Evolutionary conservation across 331 rosid genomes (phyloP).

Genomic region (Telfairia occidentalis): DNA sequence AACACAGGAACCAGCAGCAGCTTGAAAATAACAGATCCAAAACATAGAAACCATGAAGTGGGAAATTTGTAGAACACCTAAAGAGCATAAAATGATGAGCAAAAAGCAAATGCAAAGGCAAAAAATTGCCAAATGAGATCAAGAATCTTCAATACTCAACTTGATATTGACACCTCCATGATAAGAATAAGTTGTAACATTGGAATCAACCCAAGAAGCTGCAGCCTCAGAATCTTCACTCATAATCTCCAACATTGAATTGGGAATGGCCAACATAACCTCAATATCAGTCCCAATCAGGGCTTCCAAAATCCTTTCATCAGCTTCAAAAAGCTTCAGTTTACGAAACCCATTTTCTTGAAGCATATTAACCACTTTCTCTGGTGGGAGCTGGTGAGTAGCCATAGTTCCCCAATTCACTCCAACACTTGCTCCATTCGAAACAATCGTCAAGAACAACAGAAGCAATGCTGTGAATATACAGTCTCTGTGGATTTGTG

Average conservation of each 20-base stretch:
- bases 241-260: constrained; percentile 47
- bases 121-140: neutral
- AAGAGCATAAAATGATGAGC: neutral
- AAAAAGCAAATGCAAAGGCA: neutral
- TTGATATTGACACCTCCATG: constrained; percentile 74
- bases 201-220: constrained; percentile 70
- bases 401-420: constrained; percentile 91
- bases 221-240: constrained; percentile 50
- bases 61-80: constrained; percentile 1
- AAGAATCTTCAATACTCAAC: constrained; percentile 38
- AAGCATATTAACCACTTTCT: constrained; percentile 57
- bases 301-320: constrained; percentile 54
- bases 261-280: constrained; percentile 72
- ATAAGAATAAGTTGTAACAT: constrained; percentile 56
- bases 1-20: too few species aligned
- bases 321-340: constrained; percentile 73
- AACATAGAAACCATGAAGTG: constrained; percentile 3
- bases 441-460: constrained; percentile 16
- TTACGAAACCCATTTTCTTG: constrained; percentile 50
- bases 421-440: constrained; percentile 37
- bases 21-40: neutral
- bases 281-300: constrained; percentile 58
- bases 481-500: neutral
- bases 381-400: constrained; percentile 48
- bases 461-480: constrained; percentile 20